Base-by-base conservation (phyloP, 768 basidiomycete genomes). In the Favolaschia claudopus region DNA sequence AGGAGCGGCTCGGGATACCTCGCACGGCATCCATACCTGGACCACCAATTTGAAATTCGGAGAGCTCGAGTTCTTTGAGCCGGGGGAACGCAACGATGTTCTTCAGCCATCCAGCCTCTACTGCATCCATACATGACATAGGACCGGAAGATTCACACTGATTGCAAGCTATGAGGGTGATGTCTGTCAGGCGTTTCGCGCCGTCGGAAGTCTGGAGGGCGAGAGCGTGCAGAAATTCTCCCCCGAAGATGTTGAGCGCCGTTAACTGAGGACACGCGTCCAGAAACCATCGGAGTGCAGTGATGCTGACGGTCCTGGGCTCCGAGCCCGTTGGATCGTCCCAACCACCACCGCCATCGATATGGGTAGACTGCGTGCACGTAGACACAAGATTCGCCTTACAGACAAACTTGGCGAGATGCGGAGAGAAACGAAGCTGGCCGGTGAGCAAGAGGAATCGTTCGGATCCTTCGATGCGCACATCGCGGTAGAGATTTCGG, bases 381-480 rank as follows among this genome's bases (percentile, higher is more conserved):
- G 39, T 40, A 9, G 63, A 56, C 7, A n/a, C 25, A 14, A 64
- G 48, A 2, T 47, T 17, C 17, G 58, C 63, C 29, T 38, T 45
- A 44, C 60, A 56, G 33, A 60, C 63, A n/a, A 46, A 57, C 33
- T 57, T 64, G 22, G 63, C 58, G n/a, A 64, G 63, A 22, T 64
- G 63, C 7, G 63, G 63, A 19, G 53, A 51, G 28, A 60, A 64
- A n/a, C 63, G 63, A 17, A 64, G 46, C 40, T 64, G 63, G 0
- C 54, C 63, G 2, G 63, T 64, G 37, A 64, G 54, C 29, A 64
- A 33, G 6, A 64, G 43, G 38, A 64, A 64, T 5, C 49, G 49
- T 20, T 64, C 63, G 19, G 63, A 50, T 19, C 63, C 63, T n/a
- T 64, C 58, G 32, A 64, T 20, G 7, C 15, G 24, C 24, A 64